Evolutionary conservation across 1,284 basidiomycete species (phyloP).

Genomic region (Boletus sp.): DNA sequence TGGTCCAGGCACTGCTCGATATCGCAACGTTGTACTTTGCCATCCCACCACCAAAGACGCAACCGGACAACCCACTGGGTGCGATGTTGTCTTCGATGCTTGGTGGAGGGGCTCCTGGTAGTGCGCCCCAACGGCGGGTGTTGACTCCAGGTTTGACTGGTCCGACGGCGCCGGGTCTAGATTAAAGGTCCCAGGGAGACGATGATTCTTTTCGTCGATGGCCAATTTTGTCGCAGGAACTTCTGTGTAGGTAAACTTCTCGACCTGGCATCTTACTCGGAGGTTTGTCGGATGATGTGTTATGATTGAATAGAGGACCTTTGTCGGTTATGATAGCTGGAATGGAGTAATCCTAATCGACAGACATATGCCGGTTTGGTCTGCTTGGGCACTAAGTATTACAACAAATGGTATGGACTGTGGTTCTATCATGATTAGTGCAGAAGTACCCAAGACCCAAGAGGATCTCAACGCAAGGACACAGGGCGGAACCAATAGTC

Average conservation of each 20-base stretch:
- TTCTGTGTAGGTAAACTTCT: constrained; percentile 8
- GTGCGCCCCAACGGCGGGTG: constrained; percentile 32
- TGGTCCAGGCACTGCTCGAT: constrained; percentile 41
- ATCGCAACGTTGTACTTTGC: constrained; percentile 77
- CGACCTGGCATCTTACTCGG: constrained; percentile 11
- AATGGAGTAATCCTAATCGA: neutral
- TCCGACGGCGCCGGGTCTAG: constrained; percentile 34
- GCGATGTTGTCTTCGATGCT: constrained; percentile 83
- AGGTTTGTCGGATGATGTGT: neutral
- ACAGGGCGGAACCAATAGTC: constrained; percentile 10
- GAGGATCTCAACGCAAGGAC: constrained; percentile 14
- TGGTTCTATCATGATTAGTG: constrained; percentile 20
- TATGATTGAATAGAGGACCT: neutral
- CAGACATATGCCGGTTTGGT: neutral
- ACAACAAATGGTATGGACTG: constrained; percentile 13
- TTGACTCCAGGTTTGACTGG: constrained; percentile 38
- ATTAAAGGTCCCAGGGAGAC: constrained; percentile 27
- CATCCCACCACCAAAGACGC: constrained; percentile 66
- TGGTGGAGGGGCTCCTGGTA: constrained; percentile 53
- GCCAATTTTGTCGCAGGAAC: constrained; percentile 4
- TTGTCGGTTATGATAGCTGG: neutral
- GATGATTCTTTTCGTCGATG: constrained; percentile 11
- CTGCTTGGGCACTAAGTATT: constrained; percentile 9
- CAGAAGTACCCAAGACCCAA: constrained; percentile 11
- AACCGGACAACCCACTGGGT: constrained; percentile 73